Percentiles rank a stretch among this genome's conserved stretches.
phyloP scores from a whole-genome alignment of 495 filamentous ascomycete genomes.

The Cercophora sp. region DNA sequence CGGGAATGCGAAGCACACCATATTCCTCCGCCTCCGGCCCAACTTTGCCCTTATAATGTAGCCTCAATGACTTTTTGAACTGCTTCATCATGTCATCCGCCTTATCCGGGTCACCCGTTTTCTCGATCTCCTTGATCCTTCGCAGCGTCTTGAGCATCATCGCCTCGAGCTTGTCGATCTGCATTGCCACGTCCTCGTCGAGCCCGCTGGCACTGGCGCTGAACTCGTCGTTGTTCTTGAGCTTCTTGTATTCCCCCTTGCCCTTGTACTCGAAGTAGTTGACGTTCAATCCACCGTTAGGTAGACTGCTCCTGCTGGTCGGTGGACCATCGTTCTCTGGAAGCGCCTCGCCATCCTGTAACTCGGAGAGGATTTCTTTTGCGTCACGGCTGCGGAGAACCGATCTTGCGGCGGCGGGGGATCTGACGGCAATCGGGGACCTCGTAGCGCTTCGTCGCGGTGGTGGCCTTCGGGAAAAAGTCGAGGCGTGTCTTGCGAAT shows the following conservation, averaged over 20 bases:
- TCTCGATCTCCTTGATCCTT: slow-evolving; percentile 34
- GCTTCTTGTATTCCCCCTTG: slow-evolving; percentile 28
- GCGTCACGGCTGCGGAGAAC: neutral
- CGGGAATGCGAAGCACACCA: slow-evolving; percentile 20
- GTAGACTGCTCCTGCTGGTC: neutral
- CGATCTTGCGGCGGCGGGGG: too few relatives aligned
- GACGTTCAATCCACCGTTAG: slow-evolving; percentile 21
- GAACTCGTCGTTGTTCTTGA: slow-evolving; percentile 35
- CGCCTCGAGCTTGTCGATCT: slow-evolving; percentile 48
- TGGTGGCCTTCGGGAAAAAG: slow-evolving; percentile 6
- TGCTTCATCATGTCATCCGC: slow-evolving; percentile 27
- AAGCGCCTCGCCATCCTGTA: neutral
- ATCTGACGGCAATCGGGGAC: too few relatives aligned
- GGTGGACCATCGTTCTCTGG: too few relatives aligned
- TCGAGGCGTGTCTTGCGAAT: slow-evolving; percentile 21
- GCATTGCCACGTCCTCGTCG: slow-evolving; percentile 35
- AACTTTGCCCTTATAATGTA: slow-evolving; percentile 32
- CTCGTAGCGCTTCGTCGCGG: too few relatives aligned
- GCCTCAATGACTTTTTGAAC: slow-evolving; percentile 34
- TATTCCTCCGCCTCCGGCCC: slow-evolving; percentile 24
- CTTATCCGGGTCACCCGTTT: slow-evolving; percentile 34
- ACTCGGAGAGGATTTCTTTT: neutral
- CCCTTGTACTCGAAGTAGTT: slow-evolving; percentile 45
- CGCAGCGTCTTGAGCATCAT: slow-evolving; percentile 45
- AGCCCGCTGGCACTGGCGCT: slow-evolving; percentile 41